Conservation (phyloP, 192 early-diverging fungal species). For the Obelidium mucronatum region DNA sequence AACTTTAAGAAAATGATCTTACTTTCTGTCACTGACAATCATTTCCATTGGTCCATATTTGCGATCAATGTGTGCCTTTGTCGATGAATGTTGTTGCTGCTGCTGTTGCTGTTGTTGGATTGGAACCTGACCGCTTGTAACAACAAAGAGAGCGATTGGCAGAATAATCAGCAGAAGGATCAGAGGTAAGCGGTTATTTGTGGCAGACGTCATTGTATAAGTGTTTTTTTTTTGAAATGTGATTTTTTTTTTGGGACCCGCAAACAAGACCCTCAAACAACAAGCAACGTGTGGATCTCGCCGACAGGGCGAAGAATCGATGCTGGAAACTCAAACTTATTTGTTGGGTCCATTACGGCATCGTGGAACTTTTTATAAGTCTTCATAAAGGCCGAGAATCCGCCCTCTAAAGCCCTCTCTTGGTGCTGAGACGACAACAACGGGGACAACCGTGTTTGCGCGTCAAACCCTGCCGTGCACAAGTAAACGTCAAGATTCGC, state of each 20-base stretch:
- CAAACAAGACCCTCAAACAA: not conserved
- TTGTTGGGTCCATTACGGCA: slow-evolving; percentile 14
- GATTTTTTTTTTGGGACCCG: not conserved
- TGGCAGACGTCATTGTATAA: too few relatives aligned
- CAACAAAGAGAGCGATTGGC: too few relatives aligned
- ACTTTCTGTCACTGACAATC: too few relatives aligned
- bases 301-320: slow-evolving; percentile 19
- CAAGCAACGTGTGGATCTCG: slow-evolving; percentile 14
- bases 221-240: too few relatives aligned
- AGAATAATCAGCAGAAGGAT: too few relatives aligned
- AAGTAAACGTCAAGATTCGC: slow-evolving; percentile 74
- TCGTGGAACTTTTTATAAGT: slow-evolving; percentile 18
- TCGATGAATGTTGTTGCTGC: too few relatives aligned
- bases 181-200: too few relatives aligned
- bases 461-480: slow-evolving; percentile 64
- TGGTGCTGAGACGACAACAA: slow-evolving; percentile 14
- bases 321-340: slow-evolving; percentile 25
- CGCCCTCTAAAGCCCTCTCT: slow-evolving; percentile 18
- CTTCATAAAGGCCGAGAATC: slow-evolving; percentile 22
- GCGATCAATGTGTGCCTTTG: too few relatives aligned
- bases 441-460: slow-evolving; percentile 48
- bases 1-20: too few relatives aligned
- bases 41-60: too few relatives aligned
- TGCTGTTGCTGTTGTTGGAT: too few relatives aligned
- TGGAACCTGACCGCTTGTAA: too few relatives aligned